Evolutionary conservation across 768 basidiomycete species (phyloP), one percentile per base, ranked within the genome.

Genomic region (Trametes villosa): DNA sequence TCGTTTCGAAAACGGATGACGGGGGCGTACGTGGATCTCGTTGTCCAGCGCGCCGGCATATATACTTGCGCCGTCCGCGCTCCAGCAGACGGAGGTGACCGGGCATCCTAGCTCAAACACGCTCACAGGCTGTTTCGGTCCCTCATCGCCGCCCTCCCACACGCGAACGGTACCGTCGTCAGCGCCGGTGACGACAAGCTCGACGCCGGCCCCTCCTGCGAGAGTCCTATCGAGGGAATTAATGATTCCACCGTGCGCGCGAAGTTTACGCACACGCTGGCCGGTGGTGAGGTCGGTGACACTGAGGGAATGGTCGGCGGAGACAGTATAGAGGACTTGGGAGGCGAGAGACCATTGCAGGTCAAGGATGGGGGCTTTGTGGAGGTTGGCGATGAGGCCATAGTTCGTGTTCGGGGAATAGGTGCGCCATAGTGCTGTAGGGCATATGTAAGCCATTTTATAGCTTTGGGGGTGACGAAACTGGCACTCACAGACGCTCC

Each of bases 21-120:
- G 49, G 26, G 6, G 13, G 81, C 90, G 65, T 69, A 96, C 95
- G 72, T 98, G 95, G 62, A 99, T 89, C 73, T 94, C 94, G 66
- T 99, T 99, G 75, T 99, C 96, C 68, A 98, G 74, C 15, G 92
- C 94, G 5, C 89, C 96, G n/a, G 93, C 84, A 65, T 93, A 99
- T 33, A 97, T 82, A 59, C 85, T 89, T 59, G 90, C 83, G 2
- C 94, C 97, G 70, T 99, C 97, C 20, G 86, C 86, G 72, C 91
- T 90, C 95, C 92, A 98, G 67, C 88, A 89, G 0, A 96, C 96
- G 1, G 89, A 81, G 15, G 96, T 99, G 30, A 94, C 91, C 0
- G 97, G 96, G 70, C 91, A 94, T 5, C 92, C 92, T 18, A 94
- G 65, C 54, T 94, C 89, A 64, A 95, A 91, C 47, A 88, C 86